These are phyloP conservation scores for Salix suchowensis DNA, from an alignment of 345 rosid genomes.

Conservation along the genomic window DNA sequence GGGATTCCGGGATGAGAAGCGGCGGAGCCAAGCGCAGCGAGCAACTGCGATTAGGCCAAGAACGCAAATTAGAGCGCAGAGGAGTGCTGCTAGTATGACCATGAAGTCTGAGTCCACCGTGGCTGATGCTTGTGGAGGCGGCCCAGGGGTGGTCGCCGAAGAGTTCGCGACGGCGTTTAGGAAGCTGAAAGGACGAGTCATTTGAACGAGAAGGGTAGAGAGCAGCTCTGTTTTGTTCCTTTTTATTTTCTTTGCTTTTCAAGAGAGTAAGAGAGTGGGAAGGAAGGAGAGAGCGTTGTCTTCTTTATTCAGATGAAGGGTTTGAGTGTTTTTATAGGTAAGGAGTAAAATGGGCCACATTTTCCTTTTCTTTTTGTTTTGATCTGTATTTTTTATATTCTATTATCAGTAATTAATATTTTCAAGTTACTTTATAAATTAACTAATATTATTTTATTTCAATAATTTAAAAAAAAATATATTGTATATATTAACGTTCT, in stretches of 20 bases:
- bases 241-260: not conserved
- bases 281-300: not conserved
- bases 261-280: not conserved
- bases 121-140: conserved; percentile 18
- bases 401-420: too few relatives aligned
- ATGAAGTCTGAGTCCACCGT: conserved; percentile 64
- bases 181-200: conserved; percentile 66
- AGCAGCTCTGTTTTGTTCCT: not conserved
- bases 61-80: conserved; percentile 79
- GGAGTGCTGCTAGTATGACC: conserved; percentile 76
- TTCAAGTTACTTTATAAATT: too few relatives aligned
- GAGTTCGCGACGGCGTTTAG: conserved; percentile 46
- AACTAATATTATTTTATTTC: too few relatives aligned
- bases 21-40: conserved; percentile 90
- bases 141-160: conserved; percentile 21
- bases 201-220: conserved; percentile 26
- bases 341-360: not conserved
- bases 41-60: conserved; percentile 82
- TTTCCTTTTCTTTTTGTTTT: not conserved
- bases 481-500: too few relatives aligned
- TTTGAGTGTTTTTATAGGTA: conserved; percentile 3
- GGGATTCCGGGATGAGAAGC: conserved; percentile 37
- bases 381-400: too few relatives aligned
- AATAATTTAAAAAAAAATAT: too few relatives aligned
- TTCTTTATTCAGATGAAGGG: not conserved